phyloP scores from a whole-genome alignment of 2,329 filamentous ascomycete species.

The Verticillium nonalfalfae region DNA sequence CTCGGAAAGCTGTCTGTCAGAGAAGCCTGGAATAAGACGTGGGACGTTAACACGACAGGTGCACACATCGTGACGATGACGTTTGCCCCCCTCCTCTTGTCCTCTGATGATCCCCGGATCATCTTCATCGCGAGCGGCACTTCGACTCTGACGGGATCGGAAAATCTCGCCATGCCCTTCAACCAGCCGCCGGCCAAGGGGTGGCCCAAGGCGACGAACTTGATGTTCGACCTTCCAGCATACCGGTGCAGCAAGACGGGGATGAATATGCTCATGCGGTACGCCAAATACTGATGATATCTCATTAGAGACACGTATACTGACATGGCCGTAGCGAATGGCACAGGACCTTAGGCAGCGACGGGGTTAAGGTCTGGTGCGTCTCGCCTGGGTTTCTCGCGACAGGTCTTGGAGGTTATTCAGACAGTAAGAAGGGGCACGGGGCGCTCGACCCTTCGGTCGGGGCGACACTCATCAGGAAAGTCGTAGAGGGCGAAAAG shows the following conservation, averaged over 20 bases:
- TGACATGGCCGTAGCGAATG: background rate
- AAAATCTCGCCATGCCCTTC: slow-evolving; percentile 14
- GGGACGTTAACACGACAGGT: slow-evolving; percentile 42
- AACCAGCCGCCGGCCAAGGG: slow-evolving; percentile 24
- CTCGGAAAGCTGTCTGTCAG: slow-evolving; percentile 17
- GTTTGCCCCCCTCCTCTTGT: slow-evolving; percentile 32
- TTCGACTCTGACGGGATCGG: slow-evolving; percentile 26
- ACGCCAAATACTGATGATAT: background rate
- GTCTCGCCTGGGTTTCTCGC: slow-evolving; percentile 34
- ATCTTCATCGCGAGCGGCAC: slow-evolving; percentile 41
- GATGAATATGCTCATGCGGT: slow-evolving; percentile 20
- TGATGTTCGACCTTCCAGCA: slow-evolving; percentile 16
- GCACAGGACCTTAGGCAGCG: slow-evolving; percentile 15
- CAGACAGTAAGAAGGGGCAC: slow-evolving; percentile 10
- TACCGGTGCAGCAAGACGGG: slow-evolving; percentile 19
- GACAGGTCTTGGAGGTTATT: slow-evolving; percentile 25
- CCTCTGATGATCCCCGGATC: slow-evolving; percentile 34
- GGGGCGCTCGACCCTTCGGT: slow-evolving; percentile 24
- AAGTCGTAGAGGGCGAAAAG: slow-evolving; percentile 31
- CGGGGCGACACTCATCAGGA: slow-evolving; percentile 29
- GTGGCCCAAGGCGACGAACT: slow-evolving; percentile 44
- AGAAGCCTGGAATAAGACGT: slow-evolving; percentile 35
- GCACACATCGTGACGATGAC: slow-evolving; percentile 26
- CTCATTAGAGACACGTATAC: background rate
- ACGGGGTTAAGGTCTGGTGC: slow-evolving; percentile 33